These are phyloP conservation scores for Scolecobasidium constrictum DNA, from an alignment of 2,329 filamentous ascomycete genomes.

Conservation along the genomic window DNA sequence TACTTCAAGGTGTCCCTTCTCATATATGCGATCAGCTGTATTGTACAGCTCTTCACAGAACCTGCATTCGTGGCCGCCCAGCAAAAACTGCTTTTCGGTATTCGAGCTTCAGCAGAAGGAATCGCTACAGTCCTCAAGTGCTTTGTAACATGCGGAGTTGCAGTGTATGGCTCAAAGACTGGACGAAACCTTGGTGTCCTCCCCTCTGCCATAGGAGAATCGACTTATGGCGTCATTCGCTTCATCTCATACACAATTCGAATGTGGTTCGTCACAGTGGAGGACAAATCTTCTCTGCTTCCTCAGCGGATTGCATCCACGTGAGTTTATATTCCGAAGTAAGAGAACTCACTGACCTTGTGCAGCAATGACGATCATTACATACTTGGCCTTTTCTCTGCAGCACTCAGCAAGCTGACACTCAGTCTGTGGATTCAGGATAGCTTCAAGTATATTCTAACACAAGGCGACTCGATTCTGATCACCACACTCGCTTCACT, in stretches of 20 bases:
- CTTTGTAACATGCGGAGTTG: constrained; percentile 58
- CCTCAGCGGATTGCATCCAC: constrained; percentile 31
- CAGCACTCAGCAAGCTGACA: constrained; percentile 59
- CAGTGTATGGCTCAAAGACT: constrained; percentile 48
- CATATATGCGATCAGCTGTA: constrained; percentile 45
- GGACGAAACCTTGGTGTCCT: constrained; percentile 58
- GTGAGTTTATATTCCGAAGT: constrained; percentile 21
- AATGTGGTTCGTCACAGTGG: constrained; percentile 44
- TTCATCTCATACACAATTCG: constrained; percentile 58
- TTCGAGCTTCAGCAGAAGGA: constrained; percentile 75
- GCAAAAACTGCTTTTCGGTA: constrained; percentile 66
- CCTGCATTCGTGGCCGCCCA: constrained; percentile 85
- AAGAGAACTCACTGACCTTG: neutral
- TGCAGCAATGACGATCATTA: constrained; percentile 10
- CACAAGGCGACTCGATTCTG: constrained; percentile 86
- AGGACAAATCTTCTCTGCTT: constrained; percentile 59
- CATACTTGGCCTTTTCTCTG: constrained; percentile 44
- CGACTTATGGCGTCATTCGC: constrained; percentile 61
- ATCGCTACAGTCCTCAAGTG: constrained; percentile 70
- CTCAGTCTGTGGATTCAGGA: constrained; percentile 82
- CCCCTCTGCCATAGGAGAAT: constrained; percentile 81
- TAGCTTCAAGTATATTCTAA: constrained; percentile 82
- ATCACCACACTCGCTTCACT: constrained; percentile 68
- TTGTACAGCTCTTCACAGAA: constrained; percentile 73
- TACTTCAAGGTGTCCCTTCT: constrained; percentile 49